Conservation (phyloP, 2,329 filamentous ascomycete genomes). For the Tricladium varicosporioides region DNA sequence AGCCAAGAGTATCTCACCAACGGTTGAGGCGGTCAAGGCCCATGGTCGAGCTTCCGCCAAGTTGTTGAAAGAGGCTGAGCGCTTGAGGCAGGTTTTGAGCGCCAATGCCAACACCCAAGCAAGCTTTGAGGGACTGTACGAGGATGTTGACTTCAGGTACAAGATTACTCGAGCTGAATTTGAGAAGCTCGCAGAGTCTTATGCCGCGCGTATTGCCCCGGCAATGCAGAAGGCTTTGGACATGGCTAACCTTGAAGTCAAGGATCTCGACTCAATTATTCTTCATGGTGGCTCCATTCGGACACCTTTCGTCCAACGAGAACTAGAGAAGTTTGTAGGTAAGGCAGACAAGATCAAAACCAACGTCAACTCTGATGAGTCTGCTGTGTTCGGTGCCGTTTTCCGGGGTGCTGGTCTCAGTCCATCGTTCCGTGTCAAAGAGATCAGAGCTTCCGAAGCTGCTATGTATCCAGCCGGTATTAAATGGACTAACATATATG, state of each 20-base stretch:
- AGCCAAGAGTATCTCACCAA: conserved; percentile 63
- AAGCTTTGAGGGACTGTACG: conserved; percentile 85
- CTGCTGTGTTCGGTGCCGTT: conserved; percentile 91
- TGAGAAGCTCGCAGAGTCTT: conserved; percentile 69
- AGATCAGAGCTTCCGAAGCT: conserved; percentile 81
- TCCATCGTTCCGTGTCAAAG: conserved; percentile 96
- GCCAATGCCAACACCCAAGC: conserved; percentile 81
- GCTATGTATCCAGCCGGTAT: conserved; percentile 72
- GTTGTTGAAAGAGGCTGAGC: conserved; percentile 89
- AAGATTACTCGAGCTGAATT: conserved; percentile 79
- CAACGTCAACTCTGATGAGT: conserved; percentile 96
- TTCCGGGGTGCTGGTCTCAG: conserved; percentile 92
- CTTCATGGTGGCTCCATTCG: conserved; percentile 87
- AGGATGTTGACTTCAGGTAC: conserved; percentile 92
- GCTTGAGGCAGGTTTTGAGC: conserved; percentile 83
- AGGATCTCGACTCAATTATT: conserved; percentile 84
- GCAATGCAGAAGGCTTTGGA: conserved; percentile 75
- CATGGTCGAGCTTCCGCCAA: conserved; percentile 87
- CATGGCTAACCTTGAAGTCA: conserved; percentile 67
- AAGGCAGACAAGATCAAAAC: conserved; percentile 76
- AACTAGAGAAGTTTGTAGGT: conserved; percentile 74
- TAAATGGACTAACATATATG: conserved; percentile 68
- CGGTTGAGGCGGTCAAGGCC: conserved; percentile 59
- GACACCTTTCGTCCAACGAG: conserved; percentile 91
- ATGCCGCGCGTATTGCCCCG: conserved; percentile 64